Conservation (phyloP, 2,329 filamentous ascomycete species). For the Aspergillus caelatus region DNA sequence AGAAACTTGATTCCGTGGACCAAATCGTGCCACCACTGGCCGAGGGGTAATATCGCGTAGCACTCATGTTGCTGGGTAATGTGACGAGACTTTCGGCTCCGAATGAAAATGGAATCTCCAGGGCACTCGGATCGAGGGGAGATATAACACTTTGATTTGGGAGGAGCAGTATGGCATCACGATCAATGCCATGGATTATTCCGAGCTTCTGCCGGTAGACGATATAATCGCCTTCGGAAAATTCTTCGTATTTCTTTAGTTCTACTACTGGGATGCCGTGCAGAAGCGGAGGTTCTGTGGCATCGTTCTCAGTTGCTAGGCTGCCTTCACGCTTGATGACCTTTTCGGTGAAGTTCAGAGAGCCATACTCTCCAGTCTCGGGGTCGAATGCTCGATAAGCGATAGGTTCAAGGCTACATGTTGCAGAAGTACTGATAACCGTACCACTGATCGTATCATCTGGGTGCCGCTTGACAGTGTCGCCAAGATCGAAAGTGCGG, state of each 20-base stretch:
- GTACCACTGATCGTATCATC: slow-evolving; percentile 57
- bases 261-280: slow-evolving; percentile 49
- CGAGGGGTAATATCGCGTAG: slow-evolving; percentile 5
- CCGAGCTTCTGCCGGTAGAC: slow-evolving; percentile 61
- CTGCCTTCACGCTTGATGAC: slow-evolving; percentile 1
- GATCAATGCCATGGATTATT: slow-evolving; percentile 52
- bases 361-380: slow-evolving; percentile 25
- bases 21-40: slow-evolving; percentile 14
- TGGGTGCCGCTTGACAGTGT: slow-evolving; percentile 55
- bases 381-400: slow-evolving; percentile 25
- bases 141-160: slow-evolving; percentile 58
- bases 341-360: slow-evolving; percentile 24
- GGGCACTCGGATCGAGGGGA: slow-evolving; percentile 50
- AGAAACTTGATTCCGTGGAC: slow-evolving; percentile 9
- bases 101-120: slow-evolving; percentile 40
- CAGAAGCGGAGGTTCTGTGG: slow-evolving; percentile 29
- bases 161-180: slow-evolving; percentile 55
- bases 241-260: slow-evolving; percentile 49
- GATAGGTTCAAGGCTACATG: slow-evolving; percentile 48
- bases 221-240: slow-evolving; percentile 55
- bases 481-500: slow-evolving; percentile 57
- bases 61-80: slow-evolving; percentile 14
- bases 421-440: slow-evolving; percentile 52
- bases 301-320: slow-evolving; percentile 1
- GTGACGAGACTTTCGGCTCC: slow-evolving; percentile 25